These are phyloP conservation scores for Phytophthora sp. DNA, from an alignment of 352 stramenopile genomes.

Conservation along the genomic window DNA sequence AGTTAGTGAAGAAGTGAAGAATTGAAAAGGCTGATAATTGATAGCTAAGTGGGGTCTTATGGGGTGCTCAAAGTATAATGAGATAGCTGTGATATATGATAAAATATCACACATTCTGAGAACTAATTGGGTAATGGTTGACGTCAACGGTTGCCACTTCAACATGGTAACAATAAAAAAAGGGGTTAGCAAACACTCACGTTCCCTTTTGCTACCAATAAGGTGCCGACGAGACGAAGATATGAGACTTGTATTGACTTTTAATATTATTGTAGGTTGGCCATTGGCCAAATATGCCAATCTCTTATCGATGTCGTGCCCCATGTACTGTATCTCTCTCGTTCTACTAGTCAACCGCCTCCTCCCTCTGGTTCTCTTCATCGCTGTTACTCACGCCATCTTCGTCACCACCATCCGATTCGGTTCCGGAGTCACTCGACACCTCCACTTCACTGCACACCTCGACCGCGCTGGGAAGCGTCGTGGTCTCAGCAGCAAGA, in stretches of 20 bases:
- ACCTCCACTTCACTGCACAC: conserved; percentile 12
- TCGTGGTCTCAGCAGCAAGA: conserved; percentile 24
- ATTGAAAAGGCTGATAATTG: too few relatives aligned
- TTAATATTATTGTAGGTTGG: too few relatives aligned
- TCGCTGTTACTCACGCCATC: background rate
- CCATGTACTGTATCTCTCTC: too few relatives aligned
- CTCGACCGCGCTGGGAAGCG: conserved; percentile 12
- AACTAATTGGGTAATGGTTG: background rate
- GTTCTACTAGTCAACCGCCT: background rate
- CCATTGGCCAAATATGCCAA: too few relatives aligned
- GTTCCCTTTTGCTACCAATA: too few relatives aligned
- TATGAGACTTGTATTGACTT: too few relatives aligned
- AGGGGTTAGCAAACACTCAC: too few relatives aligned
- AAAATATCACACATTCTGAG: background rate
- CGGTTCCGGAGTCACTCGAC: background rate
- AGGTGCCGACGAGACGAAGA: too few relatives aligned
- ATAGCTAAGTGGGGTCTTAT: too few relatives aligned
- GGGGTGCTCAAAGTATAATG: background rate
- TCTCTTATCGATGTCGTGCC: too few relatives aligned
- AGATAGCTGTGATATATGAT: background rate
- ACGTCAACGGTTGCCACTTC: background rate
- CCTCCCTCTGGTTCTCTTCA: background rate
- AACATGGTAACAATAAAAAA: too few relatives aligned
- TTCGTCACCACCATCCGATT: background rate
- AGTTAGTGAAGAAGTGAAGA: background rate